Conservation (phyloP, 768 basidiomycete genomes). For the Solioccasus polychromus region DNA sequence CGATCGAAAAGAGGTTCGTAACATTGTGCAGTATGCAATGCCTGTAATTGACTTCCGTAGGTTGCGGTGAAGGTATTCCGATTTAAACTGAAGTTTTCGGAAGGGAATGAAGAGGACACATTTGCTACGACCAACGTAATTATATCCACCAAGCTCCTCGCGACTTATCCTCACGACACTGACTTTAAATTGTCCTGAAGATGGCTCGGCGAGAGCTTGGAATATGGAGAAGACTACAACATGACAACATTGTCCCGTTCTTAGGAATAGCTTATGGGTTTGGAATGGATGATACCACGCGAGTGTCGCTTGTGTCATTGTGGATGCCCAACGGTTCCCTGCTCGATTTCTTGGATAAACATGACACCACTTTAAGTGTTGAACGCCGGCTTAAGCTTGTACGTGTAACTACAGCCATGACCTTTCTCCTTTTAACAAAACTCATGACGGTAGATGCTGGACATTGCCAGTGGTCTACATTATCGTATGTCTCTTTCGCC, state of each 20-base stretch:
- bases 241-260: constrained; percentile 9
- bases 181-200: neutral
- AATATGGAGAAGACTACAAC: constrained; percentile 9
- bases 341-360: neutral
- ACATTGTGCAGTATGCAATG: too few relatives aligned
- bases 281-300: constrained; percentile 1
- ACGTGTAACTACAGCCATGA: neutral
- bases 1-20: too few relatives aligned
- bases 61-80: constrained; percentile 6
- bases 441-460: neutral
- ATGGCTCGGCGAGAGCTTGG: neutral
- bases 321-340: constrained; percentile 27
- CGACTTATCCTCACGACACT: too few relatives aligned
- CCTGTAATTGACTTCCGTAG: neutral
- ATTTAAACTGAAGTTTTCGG: neutral
- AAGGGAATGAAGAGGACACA: too few relatives aligned
- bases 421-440: neutral
- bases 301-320: constrained; percentile 25
- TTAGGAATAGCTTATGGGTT: constrained; percentile 1
- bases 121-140: neutral
- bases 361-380: neutral
- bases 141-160: too few relatives aligned
- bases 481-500: neutral
- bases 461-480: neutral
- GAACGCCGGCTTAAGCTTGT: neutral